Base-by-base conservation (phyloP, 2,329 filamentous ascomycete genomes). In the Alternaria longipes region DNA sequence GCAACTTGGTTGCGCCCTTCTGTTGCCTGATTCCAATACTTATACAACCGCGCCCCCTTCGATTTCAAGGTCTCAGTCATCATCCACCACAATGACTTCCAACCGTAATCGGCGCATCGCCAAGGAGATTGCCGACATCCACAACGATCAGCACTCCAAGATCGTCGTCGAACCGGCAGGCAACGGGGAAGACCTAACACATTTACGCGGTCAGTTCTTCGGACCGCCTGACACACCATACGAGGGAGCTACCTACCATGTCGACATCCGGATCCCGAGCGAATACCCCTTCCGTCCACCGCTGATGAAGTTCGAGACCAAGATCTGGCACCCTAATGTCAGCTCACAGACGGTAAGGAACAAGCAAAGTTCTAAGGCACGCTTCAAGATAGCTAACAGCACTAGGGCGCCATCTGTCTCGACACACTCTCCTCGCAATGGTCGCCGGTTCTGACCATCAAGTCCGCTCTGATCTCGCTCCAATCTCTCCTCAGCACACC, bases 281-380 rank as follows among this genome's bases (percentile, higher is more conserved):
- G 91, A 91, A 69, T 99, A 99, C 74, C 95, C 95, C 0, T 99
- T 99, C 83, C 91, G 93, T 70, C 92, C 94, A 4, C 95, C 95
- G 5, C 80, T 87, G 60, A 98, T 99, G 91, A 90, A 88, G 72
- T 98, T 98, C 75, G 87, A 90, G 66, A 99, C 95, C 66, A 94
- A 90, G 80, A 90, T 98, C 70, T 99, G 94, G 94, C 95, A 99
- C 79, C 95, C 95, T 34, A 99, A 99, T 76, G 88, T 99, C 81
- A 96, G 92, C 84, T 94, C 91, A 74, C 91, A 95, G 77, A 97
- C 94, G 41, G 93, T 97, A 82, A 74, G 89, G 84, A 32, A 11
- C 5, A 28, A 24, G 14, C 8, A 16, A 16, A 7, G 14, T 22
- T 11, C 8, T 11, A 1, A 4, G 24, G 6, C 6, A 8, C 4